Evolutionary conservation across 1,139 yeast species (phyloP), one percentile per base, ranked within the genome.

Genomic region (Ogataea hybrid): DNA sequence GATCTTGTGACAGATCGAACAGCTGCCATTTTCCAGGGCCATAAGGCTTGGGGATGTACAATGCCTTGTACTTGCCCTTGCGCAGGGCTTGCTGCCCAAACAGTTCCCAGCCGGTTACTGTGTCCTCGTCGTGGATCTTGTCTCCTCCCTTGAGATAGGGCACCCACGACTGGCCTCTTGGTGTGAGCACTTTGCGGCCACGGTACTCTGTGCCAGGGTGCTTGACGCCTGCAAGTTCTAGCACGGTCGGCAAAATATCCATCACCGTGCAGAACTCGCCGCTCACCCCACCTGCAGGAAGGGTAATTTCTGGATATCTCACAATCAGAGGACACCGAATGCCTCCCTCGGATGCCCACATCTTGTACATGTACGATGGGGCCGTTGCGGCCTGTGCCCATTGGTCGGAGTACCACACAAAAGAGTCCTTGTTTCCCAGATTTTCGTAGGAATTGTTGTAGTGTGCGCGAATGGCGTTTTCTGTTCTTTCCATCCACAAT

Each of bases 351-450:
- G 67, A 56, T 1, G 78, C 66, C 72, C 76, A 75, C 63, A 64
- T 64, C 51, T 76, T 77, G 56, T 68, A 74, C 72, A 73, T 71
- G 41, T 69, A 63, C 30, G 70, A 64, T 4, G 81, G 81, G 2
- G 81, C 78, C 14, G 81, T 76, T 5, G 81, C 79, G n/a, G 81
- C 82, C 49, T 77, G 81, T 0, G 82, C 82, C 82, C 82, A 77
- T 52, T 77, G 73, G 44, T 77, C 79, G 1, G 76, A 73, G 48
- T 77, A 77, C 67, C 71, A 72, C 7, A 68, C 70, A 53, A 74
- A 77, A 2, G 79, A 73, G 49, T 76, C 62, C 35, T 52, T 50
- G 28, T 65, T 67, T 4, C 82, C 82, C 44, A 77, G 66, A 53
- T 76, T 77, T 2, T 70, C 76, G 22, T 60, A 56, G 2, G 62